Percentiles rank a stretch among this genome's conserved stretches.
phyloP scores from a whole-genome alignment of 139 green algal genomes.

The Coccomyxa sp. region DNA sequence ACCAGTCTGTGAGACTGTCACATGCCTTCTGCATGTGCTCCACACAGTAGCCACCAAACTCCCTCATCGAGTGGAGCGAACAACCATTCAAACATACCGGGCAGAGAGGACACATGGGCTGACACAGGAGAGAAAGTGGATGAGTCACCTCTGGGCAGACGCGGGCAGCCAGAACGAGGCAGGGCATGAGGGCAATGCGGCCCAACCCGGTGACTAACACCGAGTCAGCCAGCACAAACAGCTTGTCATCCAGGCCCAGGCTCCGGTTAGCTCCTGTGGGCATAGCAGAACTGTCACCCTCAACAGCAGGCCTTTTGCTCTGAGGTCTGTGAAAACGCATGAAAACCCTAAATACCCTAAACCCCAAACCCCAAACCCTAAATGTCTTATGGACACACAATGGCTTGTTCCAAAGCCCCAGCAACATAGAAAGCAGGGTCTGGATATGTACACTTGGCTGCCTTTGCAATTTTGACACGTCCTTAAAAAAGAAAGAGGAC shows the following conservation, averaged over 20 bases:
- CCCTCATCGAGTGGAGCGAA: no score
- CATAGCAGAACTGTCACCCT: neutral
- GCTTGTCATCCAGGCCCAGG: conserved; percentile 64
- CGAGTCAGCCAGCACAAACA: conserved; percentile 81
- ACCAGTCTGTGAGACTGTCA: no score
- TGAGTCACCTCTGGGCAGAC: conserved; percentile 12
- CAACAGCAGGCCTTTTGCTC: neutral
- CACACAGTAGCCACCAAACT: no score
- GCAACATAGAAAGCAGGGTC: neutral
- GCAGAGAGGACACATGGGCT: no score
- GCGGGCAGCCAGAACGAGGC: conserved; percentile 78
- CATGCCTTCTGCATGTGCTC: no score
- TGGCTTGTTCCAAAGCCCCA: neutral
- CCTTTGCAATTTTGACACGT: neutral
- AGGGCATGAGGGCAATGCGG: conserved; percentile 71
- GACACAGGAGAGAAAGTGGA: neutral
- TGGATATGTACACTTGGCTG: neutral
- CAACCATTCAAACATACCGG: no score
- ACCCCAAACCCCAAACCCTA: no score
- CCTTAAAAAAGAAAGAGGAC: neutral
- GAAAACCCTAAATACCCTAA: no score
- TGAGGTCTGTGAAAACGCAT: neutral
- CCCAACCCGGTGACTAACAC: conserved; percentile 79
- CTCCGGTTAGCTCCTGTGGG: conserved; percentile 25
- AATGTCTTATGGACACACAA: neutral